Base-by-base conservation (phyloP, 2,329 filamentous ascomycete genomes). In the Paraphaeosphaeria sporulosa region DNA sequence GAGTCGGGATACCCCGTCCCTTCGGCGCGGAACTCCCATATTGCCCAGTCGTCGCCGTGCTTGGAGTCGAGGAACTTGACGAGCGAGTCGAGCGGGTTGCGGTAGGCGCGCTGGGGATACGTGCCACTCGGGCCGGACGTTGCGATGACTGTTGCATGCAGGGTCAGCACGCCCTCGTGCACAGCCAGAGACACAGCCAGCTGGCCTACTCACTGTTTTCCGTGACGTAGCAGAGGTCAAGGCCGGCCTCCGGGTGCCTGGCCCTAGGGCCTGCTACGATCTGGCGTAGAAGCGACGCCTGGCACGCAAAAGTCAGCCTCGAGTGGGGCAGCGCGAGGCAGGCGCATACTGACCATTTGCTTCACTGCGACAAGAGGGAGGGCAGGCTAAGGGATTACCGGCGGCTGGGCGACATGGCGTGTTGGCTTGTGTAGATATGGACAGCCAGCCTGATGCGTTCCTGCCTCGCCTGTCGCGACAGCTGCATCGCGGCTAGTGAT, bases 11-110 rank as follows among this genome's bases (percentile, higher is more conserved):
- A 99, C 1, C 95, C 95, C 0, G 95, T 97, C 5, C 95, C 95
- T 77, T 99, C 95, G 38, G 93, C 95, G 48, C 95, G 89, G 71
- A 99, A 99, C 80, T 99, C 95, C 93, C 94, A 99, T 71, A 99
- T 97, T 3, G 90, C 89, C 95, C 95, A 99, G 64, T 95, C 83
- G 27, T 88, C 81, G 62, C 72, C 71, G 79, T 99, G 95, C 71
- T 93, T 92, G 47, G 85, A 82, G 79, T 98, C 93, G 64, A 99
- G 89, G 76, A 94, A 99, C 65, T 87, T 86, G 61, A 98, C 92
- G 23, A 99, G 87, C 42, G 90, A 87, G 73, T 96, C 90, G 52
- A 97, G 89, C 0, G 94, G 94, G 74, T 97, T 99, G 73, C 95
- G 92, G 80, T 98, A 99, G 61, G 93, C 93, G 64, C 91, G 89